Evolutionary conservation across 2,329 filamentous ascomycete genomes (phyloP).

Genomic region (Penicillium italicum): DNA sequence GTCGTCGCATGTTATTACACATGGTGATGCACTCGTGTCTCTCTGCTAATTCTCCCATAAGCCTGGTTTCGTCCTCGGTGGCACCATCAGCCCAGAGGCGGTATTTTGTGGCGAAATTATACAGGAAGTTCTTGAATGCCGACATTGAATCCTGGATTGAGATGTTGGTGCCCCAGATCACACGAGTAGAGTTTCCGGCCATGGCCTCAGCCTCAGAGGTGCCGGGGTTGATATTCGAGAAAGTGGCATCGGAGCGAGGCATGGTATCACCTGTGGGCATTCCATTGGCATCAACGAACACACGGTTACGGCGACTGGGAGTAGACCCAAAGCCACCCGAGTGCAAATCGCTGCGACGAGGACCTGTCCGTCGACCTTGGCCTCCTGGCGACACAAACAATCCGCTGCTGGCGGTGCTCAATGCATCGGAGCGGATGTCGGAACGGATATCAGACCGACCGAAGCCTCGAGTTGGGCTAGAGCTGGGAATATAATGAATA

Average conservation of each 20-base stretch:
- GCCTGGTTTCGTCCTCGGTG: conserved; percentile 68
- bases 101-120: conserved; percentile 90
- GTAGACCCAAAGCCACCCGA: conserved; percentile 64
- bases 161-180: conserved; percentile 97
- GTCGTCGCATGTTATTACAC: conserved; percentile 83
- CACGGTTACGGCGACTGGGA: conserved; percentile 52
- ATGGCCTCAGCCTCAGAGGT: conserved; percentile 89
- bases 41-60: conserved; percentile 64
- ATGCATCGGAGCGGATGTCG: conserved; percentile 64
- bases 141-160: conserved; percentile 86
- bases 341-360: conserved; percentile 80
- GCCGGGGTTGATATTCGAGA: conserved; percentile 69
- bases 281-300: conserved; percentile 64
- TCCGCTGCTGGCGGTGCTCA: conserved; percentile 80
- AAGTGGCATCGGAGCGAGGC: conserved; percentile 58
- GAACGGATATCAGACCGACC: conserved; percentile 44
- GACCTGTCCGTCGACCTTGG: conserved; percentile 50
- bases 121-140: conserved; percentile 85
- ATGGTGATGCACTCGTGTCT: conserved; percentile 80
- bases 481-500: conserved; percentile 85
- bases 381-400: conserved; percentile 70
- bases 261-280: conserved; percentile 52
- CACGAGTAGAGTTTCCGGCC: conserved; percentile 73
- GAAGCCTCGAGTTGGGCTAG: conserved; percentile 65
- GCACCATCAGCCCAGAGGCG: conserved; percentile 87